A percentile compares a stretch with the other conserved stretches of the same genome.
Evolutionary conservation across 1,139 yeast genomes (phyloP).

Genomic region (Debaryomycetaceae sp.): DNA sequence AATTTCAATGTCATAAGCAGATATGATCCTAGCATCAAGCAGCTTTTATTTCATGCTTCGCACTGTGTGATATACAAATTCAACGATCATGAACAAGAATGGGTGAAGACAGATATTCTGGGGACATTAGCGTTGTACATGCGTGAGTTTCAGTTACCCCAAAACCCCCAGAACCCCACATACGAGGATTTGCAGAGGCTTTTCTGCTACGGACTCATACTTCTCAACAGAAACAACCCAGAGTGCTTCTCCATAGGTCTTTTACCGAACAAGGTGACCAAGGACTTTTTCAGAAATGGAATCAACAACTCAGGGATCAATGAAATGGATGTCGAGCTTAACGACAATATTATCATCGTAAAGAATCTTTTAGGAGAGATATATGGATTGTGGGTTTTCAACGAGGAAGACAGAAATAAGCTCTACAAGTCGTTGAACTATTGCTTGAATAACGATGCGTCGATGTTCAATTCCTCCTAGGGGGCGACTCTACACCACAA

Average conservation of each 20-base stretch:
- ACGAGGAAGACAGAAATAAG: conserved; percentile 67
- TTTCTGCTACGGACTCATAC: conserved; percentile 75
- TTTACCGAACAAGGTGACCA: conserved; percentile 54
- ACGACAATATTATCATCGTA: conserved; percentile 76
- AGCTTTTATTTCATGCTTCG: conserved; percentile 69
- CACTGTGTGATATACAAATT: conserved; percentile 79
- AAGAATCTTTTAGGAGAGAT: conserved; percentile 75
- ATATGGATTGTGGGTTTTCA: conserved; percentile 87
- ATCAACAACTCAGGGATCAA: conserved; percentile 42
- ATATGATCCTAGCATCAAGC: conserved; percentile 79
- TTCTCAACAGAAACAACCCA: conserved; percentile 70
- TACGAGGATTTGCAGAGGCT: conserved; percentile 45
- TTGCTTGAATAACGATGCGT: conserved; percentile 44
- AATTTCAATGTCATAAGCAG: conserved; percentile 79
- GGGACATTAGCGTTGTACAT: conserved; percentile 82
- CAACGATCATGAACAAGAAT: conserved; percentile 61
- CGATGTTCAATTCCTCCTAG: conserved; percentile 5
- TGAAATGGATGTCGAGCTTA: conserved; percentile 69
- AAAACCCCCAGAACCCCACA: conserved; percentile 20
- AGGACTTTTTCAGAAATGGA: conserved; percentile 39
- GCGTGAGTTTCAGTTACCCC: conserved; percentile 45
- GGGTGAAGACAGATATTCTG: conserved; percentile 78
- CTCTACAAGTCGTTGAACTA: conserved; percentile 58
- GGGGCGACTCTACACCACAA: no score
- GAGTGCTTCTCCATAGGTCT: conserved; percentile 81